Conservation (phyloP, 2,329 filamentous ascomycete species). For the Exophiala xenobiotica region DNA sequence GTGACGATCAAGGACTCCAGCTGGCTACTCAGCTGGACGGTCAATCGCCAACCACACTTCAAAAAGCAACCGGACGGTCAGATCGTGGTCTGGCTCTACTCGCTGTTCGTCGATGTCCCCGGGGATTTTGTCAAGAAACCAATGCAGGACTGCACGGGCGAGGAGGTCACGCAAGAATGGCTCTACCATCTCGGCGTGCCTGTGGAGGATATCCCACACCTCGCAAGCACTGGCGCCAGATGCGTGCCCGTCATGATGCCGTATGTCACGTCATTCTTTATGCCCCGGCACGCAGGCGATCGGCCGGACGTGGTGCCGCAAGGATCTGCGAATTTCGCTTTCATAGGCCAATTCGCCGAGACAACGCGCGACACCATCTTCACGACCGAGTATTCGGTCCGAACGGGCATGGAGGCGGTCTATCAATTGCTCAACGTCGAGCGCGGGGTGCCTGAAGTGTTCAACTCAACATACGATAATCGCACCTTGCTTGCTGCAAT, state of each 20-base stretch:
- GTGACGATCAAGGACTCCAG: slow-evolving; percentile 41
- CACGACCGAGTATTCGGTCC: slow-evolving; percentile 42
- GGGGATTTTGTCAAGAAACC: slow-evolving; percentile 43
- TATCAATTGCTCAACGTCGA: slow-evolving; percentile 29
- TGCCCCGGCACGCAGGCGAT: slow-evolving; percentile 38
- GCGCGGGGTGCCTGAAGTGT: slow-evolving; percentile 15
- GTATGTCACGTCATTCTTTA: slow-evolving; percentile 40
- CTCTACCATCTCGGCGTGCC: slow-evolving; percentile 42
- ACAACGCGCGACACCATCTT: slow-evolving; percentile 41
- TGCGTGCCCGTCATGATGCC: slow-evolving; percentile 43
- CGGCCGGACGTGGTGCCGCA: slow-evolving; percentile 42
- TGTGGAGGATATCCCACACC: slow-evolving; percentile 31
- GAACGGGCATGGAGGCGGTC: slow-evolving; percentile 40
- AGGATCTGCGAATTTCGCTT: slow-evolving; percentile 40
- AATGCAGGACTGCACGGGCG: slow-evolving; percentile 43
- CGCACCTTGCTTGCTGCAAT: slow-evolving; percentile 11
- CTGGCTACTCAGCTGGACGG: slow-evolving; percentile 44
- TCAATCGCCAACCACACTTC: slow-evolving; percentile 47
- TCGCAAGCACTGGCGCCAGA: slow-evolving; percentile 31
- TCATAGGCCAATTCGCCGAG: slow-evolving; percentile 46
- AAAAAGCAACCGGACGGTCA: slow-evolving; percentile 37
- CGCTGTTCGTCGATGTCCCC: slow-evolving; percentile 38
- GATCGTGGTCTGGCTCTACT: slow-evolving; percentile 44
- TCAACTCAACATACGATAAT: slow-evolving; percentile 14
- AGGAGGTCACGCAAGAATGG: slow-evolving; percentile 43